Evolutionary conservation across 2,329 filamentous ascomycete genomes (phyloP), one percentile per base, ranked within the genome.

Genomic region (Achaetomium macrosporum): DNA sequence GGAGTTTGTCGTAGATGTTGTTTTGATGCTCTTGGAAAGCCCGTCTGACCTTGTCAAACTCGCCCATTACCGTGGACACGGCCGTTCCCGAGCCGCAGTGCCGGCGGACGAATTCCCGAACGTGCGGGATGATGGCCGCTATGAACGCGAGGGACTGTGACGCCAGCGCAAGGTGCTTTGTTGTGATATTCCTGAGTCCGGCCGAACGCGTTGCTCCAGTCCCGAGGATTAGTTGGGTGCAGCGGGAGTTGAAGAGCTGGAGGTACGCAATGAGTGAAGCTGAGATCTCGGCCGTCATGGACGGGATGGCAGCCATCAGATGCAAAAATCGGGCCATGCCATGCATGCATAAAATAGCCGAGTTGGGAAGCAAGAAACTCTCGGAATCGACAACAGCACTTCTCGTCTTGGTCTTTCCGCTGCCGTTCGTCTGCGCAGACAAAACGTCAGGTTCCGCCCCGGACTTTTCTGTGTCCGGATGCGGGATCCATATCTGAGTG

Each of bases 221-320:
- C 1, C 93, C 93, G 7, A 99, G 83, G 59, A 99, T 96, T 53
- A 99, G 80, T 67, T 99, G 93, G n/a, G 88, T 95, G 53, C 91
- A 91, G 17, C 93, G 86, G 2, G 90, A 96, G 69, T 99, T 96
- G 77, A 97, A 99, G 4, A 95, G 78, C 59, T 93, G 88, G 13
- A 97, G 77, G 65, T 95, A 95, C 19, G 93, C 85, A 40, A 96
- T 76, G 11, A 99, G 79, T 0, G 84, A 85, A 2, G 81, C 75
- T 0, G 89, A 87, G 49, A 96, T 85, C 54, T 96, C 90, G 2
- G 84, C 77, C 1, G 90, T 88, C 82, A 96, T 91, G 56, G 87
- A 92, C 1, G 93, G 92, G 53, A 97, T 92, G 31, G 85, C 85
- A 5, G 88, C 79, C 53, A 92, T 85, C 4, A 99, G 79, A 57